Base-by-base conservation (phyloP, 2,329 filamentous ascomycete species). In the Pseudomassariella vexata region DNA sequence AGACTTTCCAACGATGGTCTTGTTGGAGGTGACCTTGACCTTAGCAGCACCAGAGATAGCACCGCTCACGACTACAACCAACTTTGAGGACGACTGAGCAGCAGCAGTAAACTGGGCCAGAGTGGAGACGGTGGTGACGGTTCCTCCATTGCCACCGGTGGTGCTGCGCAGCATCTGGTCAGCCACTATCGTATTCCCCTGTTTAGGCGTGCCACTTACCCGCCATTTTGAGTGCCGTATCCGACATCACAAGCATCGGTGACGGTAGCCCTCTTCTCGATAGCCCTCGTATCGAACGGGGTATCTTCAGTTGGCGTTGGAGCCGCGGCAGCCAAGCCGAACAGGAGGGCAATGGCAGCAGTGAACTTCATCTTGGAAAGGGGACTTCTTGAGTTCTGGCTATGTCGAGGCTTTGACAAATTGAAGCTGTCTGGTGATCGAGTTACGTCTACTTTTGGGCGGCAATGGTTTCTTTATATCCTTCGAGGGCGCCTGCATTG, bases 121-220 rank as follows among this genome's bases (percentile, higher is more conserved):
- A 5, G 62, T 64, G 14, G 65, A 65, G 33, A 77, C 73, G 6
- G 70, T 75, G 18, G 66, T 69, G 6, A 70, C 72, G 2, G 66
- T 59, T 30, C 71, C 73, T n/a, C 65, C 69, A 19, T 61, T 55
- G 31, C 74, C 73, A 32, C 73, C 73, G 4, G 63, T 76, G 4
- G 73, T 76, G 18, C 32, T n/a, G n/a, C n/a, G n/a, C n/a, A n/a
- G n/a, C n/a, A n/a, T n/a, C n/a, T n/a, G n/a, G n/a, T n/a, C n/a
- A n/a, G n/a, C n/a, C n/a, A n/a, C n/a, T n/a, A n/a, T n/a, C n/a
- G n/a, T n/a, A n/a, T n/a, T n/a, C n/a, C n/a, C n/a, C n/a, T n/a
- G n/a, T n/a, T n/a, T n/a, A n/a, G n/a, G n/a, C n/a, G n/a, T n/a
- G n/a, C n/a, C n/a, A n/a, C n/a, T n/a, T n/a, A n/a, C n/a, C 35